A percentile compares a stretch with the other conserved stretches of the same genome.
Evolutionary conservation across 495 filamentous ascomycete species (phyloP).

Genomic region (Penicillium tannophilum): DNA sequence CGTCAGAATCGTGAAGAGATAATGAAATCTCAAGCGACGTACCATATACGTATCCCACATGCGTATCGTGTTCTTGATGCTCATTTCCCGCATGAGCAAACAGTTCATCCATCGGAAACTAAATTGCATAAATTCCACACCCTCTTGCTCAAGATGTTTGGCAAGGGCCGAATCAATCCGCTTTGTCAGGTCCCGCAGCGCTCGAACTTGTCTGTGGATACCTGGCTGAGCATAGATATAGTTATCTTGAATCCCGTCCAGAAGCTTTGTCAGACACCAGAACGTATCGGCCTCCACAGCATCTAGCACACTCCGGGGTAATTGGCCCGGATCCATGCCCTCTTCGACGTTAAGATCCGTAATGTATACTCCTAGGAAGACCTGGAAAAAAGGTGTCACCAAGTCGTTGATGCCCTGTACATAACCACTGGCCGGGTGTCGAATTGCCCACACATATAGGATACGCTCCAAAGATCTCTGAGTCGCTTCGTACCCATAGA

Average conservation of each 20-base stretch:
- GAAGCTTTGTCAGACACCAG: slow-evolving; percentile 95
- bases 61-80: slow-evolving; percentile 89
- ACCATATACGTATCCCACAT: slow-evolving; percentile 99
- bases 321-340: slow-evolving; percentile 94
- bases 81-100: slow-evolving; percentile 94
- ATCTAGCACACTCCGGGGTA: slow-evolving; percentile 88
- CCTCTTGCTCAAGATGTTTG: slow-evolving; percentile 84
- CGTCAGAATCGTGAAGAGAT: slow-evolving; percentile 22
- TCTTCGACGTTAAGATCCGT: slow-evolving; percentile 88
- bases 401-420: slow-evolving; percentile 99
- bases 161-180: slow-evolving; percentile 84
- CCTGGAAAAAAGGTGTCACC: slow-evolving; percentile 96
- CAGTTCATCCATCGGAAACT: slow-evolving; percentile 99
- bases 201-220: slow-evolving; percentile 89
- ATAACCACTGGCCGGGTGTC: slow-evolving; percentile 95
- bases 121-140: slow-evolving; percentile 98
- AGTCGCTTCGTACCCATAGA: slow-evolving; percentile 95
- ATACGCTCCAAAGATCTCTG: slow-evolving; percentile 93
- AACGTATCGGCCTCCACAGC: slow-evolving; percentile 98
- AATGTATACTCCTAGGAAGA: slow-evolving; percentile 92
- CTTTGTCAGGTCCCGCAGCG: slow-evolving; percentile 82
- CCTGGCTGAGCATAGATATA: slow-evolving; percentile 97
- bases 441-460: slow-evolving; percentile 95
- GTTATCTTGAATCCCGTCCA: slow-evolving; percentile 98
- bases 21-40: slow-evolving; percentile 13